Evolutionary conservation across 164 flowering plant species (phyloP).

Genomic region (Piper betle): DNA sequence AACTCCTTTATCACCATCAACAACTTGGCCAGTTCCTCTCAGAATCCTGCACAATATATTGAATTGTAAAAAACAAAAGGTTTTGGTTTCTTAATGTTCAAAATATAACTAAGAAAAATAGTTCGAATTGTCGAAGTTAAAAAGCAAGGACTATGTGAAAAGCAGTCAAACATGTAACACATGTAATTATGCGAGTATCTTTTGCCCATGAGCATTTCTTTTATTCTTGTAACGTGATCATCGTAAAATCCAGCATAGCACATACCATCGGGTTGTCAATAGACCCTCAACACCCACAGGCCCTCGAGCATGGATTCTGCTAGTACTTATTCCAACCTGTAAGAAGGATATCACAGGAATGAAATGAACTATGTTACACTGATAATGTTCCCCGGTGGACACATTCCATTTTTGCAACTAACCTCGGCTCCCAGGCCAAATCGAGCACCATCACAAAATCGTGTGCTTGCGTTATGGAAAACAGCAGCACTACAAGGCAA

Average conservation of each 20-base stretch:
- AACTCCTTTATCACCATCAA: slow-evolving; percentile 72
- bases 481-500: slow-evolving; percentile 77
- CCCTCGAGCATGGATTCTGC: slow-evolving; percentile 97
- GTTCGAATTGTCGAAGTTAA: no score
- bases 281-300: slow-evolving; percentile 98
- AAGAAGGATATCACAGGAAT: slow-evolving; percentile 2
- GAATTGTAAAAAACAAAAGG: no score
- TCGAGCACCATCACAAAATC: slow-evolving; percentile 96
- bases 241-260: not conserved
- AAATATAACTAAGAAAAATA: no score
- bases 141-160: no score
- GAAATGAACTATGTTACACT: not conserved
- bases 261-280: slow-evolving; percentile 86
- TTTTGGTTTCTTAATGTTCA: no score
- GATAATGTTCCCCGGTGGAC: not conserved
- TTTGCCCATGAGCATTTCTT: not conserved
- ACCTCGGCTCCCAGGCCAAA: slow-evolving; percentile 99
- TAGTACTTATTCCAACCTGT: slow-evolving; percentile 95
- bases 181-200: not conserved
- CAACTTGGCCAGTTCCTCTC: slow-evolving; percentile 85
- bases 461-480: slow-evolving; percentile 93
- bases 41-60: slow-evolving; percentile 50
- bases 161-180: no score
- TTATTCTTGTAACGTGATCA: not conserved
- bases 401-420: not conserved